Conservation (phyloP, 305 asterid genomes). For the Fraxinus angustifolia region DNA sequence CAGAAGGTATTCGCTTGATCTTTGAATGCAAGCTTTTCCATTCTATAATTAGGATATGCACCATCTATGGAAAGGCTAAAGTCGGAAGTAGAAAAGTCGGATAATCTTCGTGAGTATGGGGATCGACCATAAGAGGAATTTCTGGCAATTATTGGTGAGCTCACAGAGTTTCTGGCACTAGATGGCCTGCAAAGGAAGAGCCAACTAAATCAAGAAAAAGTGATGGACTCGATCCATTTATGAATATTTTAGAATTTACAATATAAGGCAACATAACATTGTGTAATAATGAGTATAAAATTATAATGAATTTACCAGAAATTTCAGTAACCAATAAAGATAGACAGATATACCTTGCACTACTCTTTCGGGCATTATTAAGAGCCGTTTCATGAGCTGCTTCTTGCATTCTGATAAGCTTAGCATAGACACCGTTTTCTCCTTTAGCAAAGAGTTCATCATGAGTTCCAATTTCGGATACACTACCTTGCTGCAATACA, state of each 20-base stretch:
- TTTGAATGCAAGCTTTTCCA: constrained; percentile 80
- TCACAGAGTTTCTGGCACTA: constrained; percentile 92
- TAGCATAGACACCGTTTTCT: constrained; percentile 82
- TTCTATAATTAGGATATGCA: constrained; percentile 68
- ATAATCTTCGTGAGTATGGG: constrained; percentile 84
- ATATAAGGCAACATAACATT: neutral
- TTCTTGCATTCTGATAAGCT: constrained; percentile 93
- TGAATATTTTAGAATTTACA: neutral
- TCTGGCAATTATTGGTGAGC: constrained; percentile 88
- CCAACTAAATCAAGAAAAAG: neutral
- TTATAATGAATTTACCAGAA: neutral
- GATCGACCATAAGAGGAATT: constrained; percentile 94
- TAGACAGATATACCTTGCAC: constrained; percentile 65
- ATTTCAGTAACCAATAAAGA: neutral
- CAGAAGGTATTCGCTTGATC: constrained; percentile 91
- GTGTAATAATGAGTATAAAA: neutral
- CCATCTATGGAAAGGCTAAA: constrained; percentile 84
- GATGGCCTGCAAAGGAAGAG: constrained; percentile 67
- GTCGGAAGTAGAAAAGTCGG: constrained; percentile 98
- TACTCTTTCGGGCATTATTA: constrained; percentile 82
- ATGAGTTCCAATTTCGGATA: constrained; percentile 82
- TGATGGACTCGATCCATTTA: neutral
- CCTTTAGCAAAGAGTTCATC: constrained; percentile 88
- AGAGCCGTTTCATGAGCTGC: constrained; percentile 90
- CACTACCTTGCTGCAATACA: constrained; percentile 87